Percentiles rank a stretch among this genome's conserved stretches.
These are phyloP conservation scores for Xylaria telfairii DNA, from an alignment of 495 filamentous ascomycete species.

Conservation along the genomic window DNA sequence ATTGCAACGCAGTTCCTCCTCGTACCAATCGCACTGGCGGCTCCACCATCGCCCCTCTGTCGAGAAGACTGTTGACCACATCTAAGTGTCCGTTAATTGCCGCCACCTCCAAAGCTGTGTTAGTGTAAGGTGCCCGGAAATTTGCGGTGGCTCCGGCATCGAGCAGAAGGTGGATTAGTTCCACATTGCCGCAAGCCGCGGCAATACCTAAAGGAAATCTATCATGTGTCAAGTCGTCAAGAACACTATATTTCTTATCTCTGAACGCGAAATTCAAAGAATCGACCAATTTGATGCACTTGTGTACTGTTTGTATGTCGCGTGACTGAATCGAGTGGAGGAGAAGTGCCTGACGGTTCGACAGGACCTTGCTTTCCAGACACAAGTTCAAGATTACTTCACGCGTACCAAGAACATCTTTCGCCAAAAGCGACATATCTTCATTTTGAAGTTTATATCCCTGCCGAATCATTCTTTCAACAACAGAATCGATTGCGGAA, in stretches of 20 bases:
- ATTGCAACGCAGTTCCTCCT: not conserved
- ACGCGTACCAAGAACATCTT: no score
- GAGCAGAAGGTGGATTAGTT: not conserved
- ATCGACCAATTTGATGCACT: not conserved
- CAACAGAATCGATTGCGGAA: not conserved
- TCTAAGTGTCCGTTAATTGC: no score
- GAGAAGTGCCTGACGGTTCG: not conserved
- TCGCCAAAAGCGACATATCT: not conserved
- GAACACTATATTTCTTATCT: not conserved
- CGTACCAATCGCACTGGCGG: not conserved
- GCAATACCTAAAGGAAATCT: not conserved
- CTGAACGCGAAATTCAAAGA: not conserved
- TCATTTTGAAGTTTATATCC: not conserved
- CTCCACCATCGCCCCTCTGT: no score
- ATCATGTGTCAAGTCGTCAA: no score
- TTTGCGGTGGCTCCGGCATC: not conserved
- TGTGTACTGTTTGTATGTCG: not conserved
- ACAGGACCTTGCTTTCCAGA: not conserved
- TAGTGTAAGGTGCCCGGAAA: no score
- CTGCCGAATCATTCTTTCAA: not conserved
- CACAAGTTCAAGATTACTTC: not conserved
- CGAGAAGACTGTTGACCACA: no score
- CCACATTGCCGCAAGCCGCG: not conserved
- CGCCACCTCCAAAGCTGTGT: no score
- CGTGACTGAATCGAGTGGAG: not conserved